phyloP scores from a whole-genome alignment of 306 rosid species.

The Purshia tridentata region DNA sequence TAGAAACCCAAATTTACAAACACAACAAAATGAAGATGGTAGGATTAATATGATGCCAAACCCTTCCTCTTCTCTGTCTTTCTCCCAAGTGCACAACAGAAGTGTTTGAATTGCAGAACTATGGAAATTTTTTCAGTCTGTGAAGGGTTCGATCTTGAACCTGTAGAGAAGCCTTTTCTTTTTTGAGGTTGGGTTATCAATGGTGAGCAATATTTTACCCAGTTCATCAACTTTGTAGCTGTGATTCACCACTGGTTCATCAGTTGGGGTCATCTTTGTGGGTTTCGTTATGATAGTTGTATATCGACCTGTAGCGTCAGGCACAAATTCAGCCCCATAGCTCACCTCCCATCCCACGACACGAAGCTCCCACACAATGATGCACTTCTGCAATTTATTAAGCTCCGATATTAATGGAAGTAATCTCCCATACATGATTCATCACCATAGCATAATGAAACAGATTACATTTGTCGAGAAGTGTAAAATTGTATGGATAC shows the following conservation, averaged over 20 bases:
- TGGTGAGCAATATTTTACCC: constrained; percentile 75
- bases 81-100: constrained; percentile 16
- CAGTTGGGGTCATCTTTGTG: constrained; percentile 61
- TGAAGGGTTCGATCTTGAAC: constrained; percentile 75
- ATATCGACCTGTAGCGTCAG: constrained; percentile 59
- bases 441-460: too few species aligned
- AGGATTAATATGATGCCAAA: constrained; percentile 24
- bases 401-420: constrained; percentile 5
- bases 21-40: constrained; percentile 33
- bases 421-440: constrained; percentile 1
- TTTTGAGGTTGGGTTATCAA: constrained; percentile 77
- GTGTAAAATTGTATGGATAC: too few species aligned
- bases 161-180: constrained; percentile 91
- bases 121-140: constrained; percentile 37
- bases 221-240: constrained; percentile 74
- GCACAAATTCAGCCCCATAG: constrained; percentile 82
- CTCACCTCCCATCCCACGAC: constrained; percentile 98
- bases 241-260: constrained; percentile 71
- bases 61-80: constrained; percentile 32
- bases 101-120: not conserved
- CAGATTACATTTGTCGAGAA: too few species aligned
- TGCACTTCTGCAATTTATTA: constrained; percentile 65
- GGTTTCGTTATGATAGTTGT: constrained; percentile 69
- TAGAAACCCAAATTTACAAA: constrained; percentile 36
- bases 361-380: constrained; percentile 89